A percentile compares a stretch with the other conserved stretches of the same genome.
Conservation (phyloP, 495 filamentous ascomycete genomes). For the Daldinia grandis region DNA sequence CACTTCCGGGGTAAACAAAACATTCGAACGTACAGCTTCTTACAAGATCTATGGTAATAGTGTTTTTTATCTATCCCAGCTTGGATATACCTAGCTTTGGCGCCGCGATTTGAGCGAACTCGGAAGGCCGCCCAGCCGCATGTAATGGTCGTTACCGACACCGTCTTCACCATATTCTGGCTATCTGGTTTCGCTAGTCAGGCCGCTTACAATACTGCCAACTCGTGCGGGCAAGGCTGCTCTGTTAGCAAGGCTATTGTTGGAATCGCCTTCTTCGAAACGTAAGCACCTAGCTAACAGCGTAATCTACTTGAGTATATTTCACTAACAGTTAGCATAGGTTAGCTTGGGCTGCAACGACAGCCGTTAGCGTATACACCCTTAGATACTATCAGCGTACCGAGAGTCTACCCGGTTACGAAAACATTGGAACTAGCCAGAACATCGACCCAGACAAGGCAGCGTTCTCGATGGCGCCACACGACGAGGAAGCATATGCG, state of each 20-base stretch:
- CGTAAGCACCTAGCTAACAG: conserved; percentile 59
- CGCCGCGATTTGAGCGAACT: conserved; percentile 85
- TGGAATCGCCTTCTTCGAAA: conserved; percentile 81
- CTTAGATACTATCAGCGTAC: conserved; percentile 80
- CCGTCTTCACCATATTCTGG: conserved; percentile 80
- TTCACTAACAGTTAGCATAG: conserved; percentile 52
- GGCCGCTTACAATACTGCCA: conserved; percentile 68
- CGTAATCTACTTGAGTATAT: background rate
- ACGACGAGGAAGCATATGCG: conserved; percentile 63
- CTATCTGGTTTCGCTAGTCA: conserved; percentile 82
- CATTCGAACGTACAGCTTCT: background rate
- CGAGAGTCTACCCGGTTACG: conserved; percentile 76
- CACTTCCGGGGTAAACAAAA: background rate
- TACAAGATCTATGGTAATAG: conserved; percentile 53
- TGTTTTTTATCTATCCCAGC: conserved; percentile 86
- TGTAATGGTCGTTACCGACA: conserved; percentile 78
- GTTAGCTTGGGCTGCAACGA: conserved; percentile 76
- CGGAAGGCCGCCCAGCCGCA: conserved; percentile 82
- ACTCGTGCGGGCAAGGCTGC: conserved; percentile 65
- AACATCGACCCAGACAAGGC: conserved; percentile 67
- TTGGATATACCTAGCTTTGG: conserved; percentile 82
- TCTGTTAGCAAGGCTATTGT: conserved; percentile 77
- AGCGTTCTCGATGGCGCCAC: conserved; percentile 63
- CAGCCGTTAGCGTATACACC: conserved; percentile 78
- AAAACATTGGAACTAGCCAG: conserved; percentile 60